Base-by-base conservation (phyloP, 345 rosid genomes). In the Ceriops decandra region DNA sequence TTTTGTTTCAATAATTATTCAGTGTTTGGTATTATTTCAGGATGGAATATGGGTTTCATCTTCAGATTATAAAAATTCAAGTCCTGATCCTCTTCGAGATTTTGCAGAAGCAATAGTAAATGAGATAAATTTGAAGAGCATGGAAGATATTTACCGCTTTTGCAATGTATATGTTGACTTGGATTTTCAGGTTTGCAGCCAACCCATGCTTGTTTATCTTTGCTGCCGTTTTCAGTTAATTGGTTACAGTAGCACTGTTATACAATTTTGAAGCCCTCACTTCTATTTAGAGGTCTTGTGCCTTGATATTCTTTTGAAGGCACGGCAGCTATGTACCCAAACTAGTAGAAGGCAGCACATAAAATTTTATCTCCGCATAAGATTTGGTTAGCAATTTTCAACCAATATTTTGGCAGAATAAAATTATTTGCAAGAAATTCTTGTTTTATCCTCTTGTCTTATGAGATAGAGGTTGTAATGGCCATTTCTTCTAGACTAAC, bases 41-140 rank as follows among this genome's bases (percentile, higher is more conserved):
- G 90, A 82, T 35, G 98, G 98, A 64, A 57, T 77, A 11, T 90
- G 93, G 98, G 86, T 93, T 42, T 77, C 85, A n/a, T 83, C 91
- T 22, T 77, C 92, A 53, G 93, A 85, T 72, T 93, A 90, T 64
- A 83, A 57, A 77, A 77, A 64, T 65, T 97, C 92, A 74, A 85
- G 38, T 63, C 92, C 96, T 7, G 97, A 90, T 85, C 97, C 97
- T 24, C 96, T 93, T 52, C 76, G 97, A 59, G 83, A 75, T 63
- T 87, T 73, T 77, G 97, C 96, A 53, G 84, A 87, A 78, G 86
- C 74, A 66, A 65, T 90, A n/a, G 87, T 87, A 60, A 74, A 74
- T 81, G 87, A 89, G 73, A 90, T 93, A 46, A 93, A 93, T 73
- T 54, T 73, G 76, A 82, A 85, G 73, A 87, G 85, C 68, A 72